Conservation (phyloP, 2,329 filamentous ascomycete species). For the Fusarium redolens region DNA sequence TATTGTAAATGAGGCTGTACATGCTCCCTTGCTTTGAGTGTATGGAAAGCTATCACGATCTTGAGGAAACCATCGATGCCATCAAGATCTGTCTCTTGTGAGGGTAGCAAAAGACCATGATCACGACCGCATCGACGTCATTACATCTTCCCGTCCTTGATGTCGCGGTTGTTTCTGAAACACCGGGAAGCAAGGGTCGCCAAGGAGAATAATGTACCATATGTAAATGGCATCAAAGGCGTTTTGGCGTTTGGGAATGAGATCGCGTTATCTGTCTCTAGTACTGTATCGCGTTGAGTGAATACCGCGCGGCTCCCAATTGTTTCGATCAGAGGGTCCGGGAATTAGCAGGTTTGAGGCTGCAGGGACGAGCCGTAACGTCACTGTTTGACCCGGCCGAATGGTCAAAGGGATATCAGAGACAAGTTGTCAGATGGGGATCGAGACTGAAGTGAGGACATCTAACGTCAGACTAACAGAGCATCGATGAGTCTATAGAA, state of each 20-base stretch:
- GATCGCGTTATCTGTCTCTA: constrained; percentile 2
- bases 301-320: not conserved
- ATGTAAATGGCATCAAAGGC: constrained; percentile 25
- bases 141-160: not conserved
- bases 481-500: constrained; percentile 30
- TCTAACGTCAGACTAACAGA: constrained; percentile 6
- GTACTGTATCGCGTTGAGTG: not conserved
- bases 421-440: not conserved
- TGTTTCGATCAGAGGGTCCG: not conserved
- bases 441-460: constrained; percentile 23
- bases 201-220: constrained; percentile 21
- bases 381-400: constrained; percentile 18
- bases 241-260: constrained; percentile 30
- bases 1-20: constrained; percentile 57
- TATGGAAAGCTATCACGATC: constrained; percentile 18
- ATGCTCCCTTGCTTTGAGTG: constrained; percentile 23
- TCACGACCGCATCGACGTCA: constrained; percentile 18
- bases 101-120: constrained; percentile 8
- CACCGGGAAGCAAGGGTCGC: constrained; percentile 26
- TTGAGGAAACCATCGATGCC: not conserved
- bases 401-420: constrained; percentile 12
- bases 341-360: constrained; percentile 14
- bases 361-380: constrained; percentile 29
- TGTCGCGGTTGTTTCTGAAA: constrained; percentile 4
- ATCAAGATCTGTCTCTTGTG: constrained; percentile 3